Conservation (phyloP, 257 asterid genomes). For the Misopates orontium region DNA sequence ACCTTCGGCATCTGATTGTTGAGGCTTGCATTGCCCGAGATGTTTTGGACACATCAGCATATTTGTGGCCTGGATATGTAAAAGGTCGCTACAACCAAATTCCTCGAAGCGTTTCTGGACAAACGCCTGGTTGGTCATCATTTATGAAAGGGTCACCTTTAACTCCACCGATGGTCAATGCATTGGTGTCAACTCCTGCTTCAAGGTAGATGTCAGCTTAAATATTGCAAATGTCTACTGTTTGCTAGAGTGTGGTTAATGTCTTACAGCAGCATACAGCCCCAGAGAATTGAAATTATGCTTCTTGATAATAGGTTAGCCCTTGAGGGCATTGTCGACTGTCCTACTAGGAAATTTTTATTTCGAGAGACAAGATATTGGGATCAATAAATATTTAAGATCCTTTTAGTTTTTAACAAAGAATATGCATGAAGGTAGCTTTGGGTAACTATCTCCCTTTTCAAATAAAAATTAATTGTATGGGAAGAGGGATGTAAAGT, state of each 20-base stretch:
- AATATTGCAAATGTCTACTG: constrained; percentile 19
- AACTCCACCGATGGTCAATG: constrained; percentile 74
- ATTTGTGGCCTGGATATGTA: constrained; percentile 96
- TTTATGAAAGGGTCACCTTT: constrained; percentile 78
- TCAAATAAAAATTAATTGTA: not conserved
- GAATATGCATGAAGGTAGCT: too few species aligned
- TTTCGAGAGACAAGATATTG: constrained; percentile 13
- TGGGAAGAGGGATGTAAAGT: not conserved
- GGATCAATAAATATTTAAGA: too few species aligned
- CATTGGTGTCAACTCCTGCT: constrained; percentile 86
- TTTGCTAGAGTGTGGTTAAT: constrained; percentile 19
- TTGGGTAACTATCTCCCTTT: too few species aligned
- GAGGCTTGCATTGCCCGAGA: constrained; percentile 98
- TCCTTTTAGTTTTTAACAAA: too few species aligned
- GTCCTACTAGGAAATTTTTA: constrained; percentile 19
- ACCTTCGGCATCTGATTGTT: constrained; percentile 82
- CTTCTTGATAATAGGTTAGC: not conserved
- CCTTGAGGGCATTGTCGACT: constrained; percentile 12
- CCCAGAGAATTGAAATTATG: not conserved
- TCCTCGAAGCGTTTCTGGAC: constrained; percentile 74
- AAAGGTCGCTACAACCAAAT: constrained; percentile 76
- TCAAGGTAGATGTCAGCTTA: constrained; percentile 64
- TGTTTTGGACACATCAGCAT: constrained; percentile 87
- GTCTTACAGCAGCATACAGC: not conserved
- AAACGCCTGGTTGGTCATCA: constrained; percentile 87